A percentile compares a stretch with the other conserved stretches of the same genome.
Evolutionary conservation across 1,139 yeast species (phyloP).

Genomic region (Nadsonia commutata): DNA sequence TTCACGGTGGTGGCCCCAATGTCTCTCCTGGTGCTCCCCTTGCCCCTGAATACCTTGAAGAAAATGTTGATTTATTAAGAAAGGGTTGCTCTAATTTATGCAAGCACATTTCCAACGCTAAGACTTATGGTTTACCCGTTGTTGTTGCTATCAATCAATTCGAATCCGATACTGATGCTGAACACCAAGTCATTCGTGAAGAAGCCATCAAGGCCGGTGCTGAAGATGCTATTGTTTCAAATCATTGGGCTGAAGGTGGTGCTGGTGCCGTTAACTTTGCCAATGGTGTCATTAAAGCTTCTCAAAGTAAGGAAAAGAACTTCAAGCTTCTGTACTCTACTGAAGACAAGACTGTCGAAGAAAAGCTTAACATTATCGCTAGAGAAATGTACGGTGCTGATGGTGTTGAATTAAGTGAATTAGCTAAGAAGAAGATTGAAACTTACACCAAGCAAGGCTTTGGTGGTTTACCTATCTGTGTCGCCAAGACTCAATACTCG

Average conservation of each 20-base stretch:
- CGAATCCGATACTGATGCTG: constrained; percentile 72
- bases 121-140: constrained; percentile 77
- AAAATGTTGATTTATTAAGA: constrained; percentile 69
- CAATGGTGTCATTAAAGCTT: constrained; percentile 62
- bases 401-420: constrained; percentile 72
- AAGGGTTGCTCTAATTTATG: constrained; percentile 82
- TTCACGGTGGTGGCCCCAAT: constrained; percentile 97
- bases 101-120: constrained; percentile 84
- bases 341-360: constrained; percentile 58
- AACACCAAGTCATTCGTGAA: constrained; percentile 70
- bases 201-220: constrained; percentile 90
- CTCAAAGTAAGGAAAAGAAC: constrained; percentile 34
- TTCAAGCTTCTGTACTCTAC: constrained; percentile 65
- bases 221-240: constrained; percentile 77
- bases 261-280: constrained; percentile 85
- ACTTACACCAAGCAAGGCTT: constrained; percentile 81
- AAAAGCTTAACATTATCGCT: constrained; percentile 72
- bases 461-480: constrained; percentile 83
- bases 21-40: constrained; percentile 91
- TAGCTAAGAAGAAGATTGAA: constrained; percentile 74
- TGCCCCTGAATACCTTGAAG: constrained; percentile 72
- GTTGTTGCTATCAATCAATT: constrained; percentile 92
- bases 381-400: constrained; percentile 90
- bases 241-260: constrained; percentile 99
- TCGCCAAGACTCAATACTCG: constrained; percentile 96